Conservation (phyloP, 208 protist genomes). For the Acanthamoeba healyi region DNA sequence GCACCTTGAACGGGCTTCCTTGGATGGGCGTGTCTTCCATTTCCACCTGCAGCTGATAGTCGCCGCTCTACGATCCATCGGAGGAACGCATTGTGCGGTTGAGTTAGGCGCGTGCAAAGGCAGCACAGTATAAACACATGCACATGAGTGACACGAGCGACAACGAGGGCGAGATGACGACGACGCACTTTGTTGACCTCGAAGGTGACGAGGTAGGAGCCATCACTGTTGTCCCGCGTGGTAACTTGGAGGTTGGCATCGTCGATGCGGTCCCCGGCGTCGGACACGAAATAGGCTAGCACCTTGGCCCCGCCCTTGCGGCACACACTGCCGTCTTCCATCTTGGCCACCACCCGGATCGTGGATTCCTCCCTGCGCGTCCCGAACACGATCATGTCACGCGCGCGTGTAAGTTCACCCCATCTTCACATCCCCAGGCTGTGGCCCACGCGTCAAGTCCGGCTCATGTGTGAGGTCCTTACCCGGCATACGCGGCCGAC, state of each 20-base stretch:
- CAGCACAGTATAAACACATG: background rate
- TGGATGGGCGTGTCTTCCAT: background rate
- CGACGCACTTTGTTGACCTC: background rate
- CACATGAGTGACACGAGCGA: background rate
- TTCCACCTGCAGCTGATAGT: background rate
- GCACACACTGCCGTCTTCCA: conserved; percentile 10
- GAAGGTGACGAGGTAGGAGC: conserved; percentile 36
- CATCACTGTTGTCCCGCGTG: background rate
- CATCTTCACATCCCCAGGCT: too few species aligned
- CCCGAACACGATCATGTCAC: background rate
- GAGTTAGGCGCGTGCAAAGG: too few species aligned
- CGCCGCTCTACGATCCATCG: background rate
- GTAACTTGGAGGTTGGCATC: background rate
- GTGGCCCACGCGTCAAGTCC: too few species aligned
- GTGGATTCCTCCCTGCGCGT: background rate
- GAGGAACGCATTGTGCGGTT: background rate
- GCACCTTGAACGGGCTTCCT: background rate
- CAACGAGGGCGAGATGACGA: background rate
- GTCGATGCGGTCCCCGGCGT: background rate
- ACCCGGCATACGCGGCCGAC: background rate
- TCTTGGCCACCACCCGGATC: background rate
- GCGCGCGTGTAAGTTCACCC: too few species aligned
- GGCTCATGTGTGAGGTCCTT: too few species aligned
- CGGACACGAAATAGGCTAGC: conserved; percentile 38
- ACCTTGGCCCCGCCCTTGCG: conserved; percentile 23